Percentiles rank a stretch among this genome's conserved stretches.
Evolutionary conservation across 345 rosid species (phyloP).

Genomic region (Citrus unshiu): DNA sequence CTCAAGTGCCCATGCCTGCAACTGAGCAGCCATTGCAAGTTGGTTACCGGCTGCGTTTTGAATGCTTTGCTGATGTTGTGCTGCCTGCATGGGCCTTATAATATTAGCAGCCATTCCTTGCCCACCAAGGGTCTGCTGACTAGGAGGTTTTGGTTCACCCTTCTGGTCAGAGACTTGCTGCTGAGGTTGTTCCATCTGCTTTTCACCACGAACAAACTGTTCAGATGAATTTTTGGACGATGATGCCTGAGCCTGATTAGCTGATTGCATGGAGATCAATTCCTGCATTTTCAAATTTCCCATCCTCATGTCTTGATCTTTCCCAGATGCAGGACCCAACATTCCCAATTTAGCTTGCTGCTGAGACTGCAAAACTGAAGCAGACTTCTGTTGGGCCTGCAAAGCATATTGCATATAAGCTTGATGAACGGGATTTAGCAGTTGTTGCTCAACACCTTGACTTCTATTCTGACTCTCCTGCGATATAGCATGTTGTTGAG

Average conservation of each 20-base stretch:
- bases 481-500: slow-evolving; percentile 62
- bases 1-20: slow-evolving; percentile 90
- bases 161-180: slow-evolving; percentile 54
- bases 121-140: slow-evolving; percentile 51
- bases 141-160: slow-evolving; percentile 50
- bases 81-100: slow-evolving; percentile 66
- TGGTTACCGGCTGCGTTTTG: slow-evolving; percentile 65
- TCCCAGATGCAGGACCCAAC: slow-evolving; percentile 46
- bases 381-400: slow-evolving; percentile 68
- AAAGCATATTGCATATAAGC: slow-evolving; percentile 80
- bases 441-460: slow-evolving; percentile 61
- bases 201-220: slow-evolving; percentile 58
- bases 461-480: slow-evolving; percentile 70
- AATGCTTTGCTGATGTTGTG: slow-evolving; percentile 52
- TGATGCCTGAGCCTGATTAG: slow-evolving; percentile 75
- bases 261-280: slow-evolving; percentile 62
- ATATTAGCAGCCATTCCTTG: slow-evolving; percentile 56
- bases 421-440: slow-evolving; percentile 72
- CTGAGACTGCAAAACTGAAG: slow-evolving; percentile 44
- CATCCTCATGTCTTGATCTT: slow-evolving; percentile 63
- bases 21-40: slow-evolving; percentile 70
- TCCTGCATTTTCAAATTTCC: slow-evolving; percentile 85
- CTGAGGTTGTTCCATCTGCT: slow-evolving; percentile 57
- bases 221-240: slow-evolving; percentile 73
- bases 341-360: slow-evolving; percentile 82